Base-by-base conservation (phyloP, 441 rosid species). In the Pelargonium citronellum region DNA sequence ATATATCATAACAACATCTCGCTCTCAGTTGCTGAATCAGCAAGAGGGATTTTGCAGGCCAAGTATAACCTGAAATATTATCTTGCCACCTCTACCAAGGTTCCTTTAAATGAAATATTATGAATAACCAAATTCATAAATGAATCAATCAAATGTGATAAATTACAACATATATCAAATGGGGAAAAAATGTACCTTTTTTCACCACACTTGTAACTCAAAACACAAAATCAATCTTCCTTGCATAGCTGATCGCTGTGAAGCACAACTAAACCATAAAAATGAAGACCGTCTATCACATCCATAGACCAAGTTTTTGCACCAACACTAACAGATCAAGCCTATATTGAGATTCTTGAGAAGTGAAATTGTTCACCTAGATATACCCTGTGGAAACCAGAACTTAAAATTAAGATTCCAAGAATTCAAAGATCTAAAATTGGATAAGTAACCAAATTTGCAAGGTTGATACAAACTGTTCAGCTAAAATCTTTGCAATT, bases 121-220 rank as follows among this genome's bases (percentile, higher is more conserved):
- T 47, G 3, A 9, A 47, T n/a, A 10, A 47, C 3, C 55, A 47
- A 47, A 47, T 27, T 27, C 34, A 27, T 27, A 27, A 27, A 27
- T 27, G 34, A 27, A 27, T 1, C 4, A 27, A 27, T 27, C 34
- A 30, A 30, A 30, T 30, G 37, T 30, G 37, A n/a, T 49, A 62
- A 13, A 15, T 1, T 11, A 27, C 39, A 5, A 13, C 19, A 24
- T 22, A 63, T n/a, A 5, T 16, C 13, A 51, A 61, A 65, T 24
- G 30, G 46, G 66, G 15, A 20, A 30, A 30, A 66, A 70, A 58
- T 41, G 55, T 71, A 78, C 84, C 80, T 30, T 30, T 77, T 55
- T n/a, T 68, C 44, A 16, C 73, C 69, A 74, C 69, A 19, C 13
- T 55, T 51, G 65, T 47, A 70, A 57, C 37, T 30, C 37, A 30